phyloP scores from a whole-genome alignment of 164 flowering plant species.

The Nymphaea colorata region DNA sequence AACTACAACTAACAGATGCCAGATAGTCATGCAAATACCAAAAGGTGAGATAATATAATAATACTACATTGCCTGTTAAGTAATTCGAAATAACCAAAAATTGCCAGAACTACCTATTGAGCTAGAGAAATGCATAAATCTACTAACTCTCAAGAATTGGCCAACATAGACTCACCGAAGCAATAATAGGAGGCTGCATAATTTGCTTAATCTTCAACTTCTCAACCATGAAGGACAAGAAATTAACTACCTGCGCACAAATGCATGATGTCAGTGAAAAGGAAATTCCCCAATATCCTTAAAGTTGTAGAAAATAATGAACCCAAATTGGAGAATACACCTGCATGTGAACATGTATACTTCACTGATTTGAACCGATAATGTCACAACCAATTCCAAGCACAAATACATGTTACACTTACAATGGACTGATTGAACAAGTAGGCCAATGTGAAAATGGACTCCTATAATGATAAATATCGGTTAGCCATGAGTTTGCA shows the following conservation, averaged over 20 bases:
- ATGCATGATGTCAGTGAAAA: constrained; percentile 1
- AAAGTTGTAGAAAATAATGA: too few relatives aligned
- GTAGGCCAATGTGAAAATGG: too few relatives aligned
- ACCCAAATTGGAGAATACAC: too few relatives aligned
- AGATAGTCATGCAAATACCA: neutral
- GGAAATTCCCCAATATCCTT: neutral
- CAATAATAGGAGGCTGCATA: constrained; percentile 88
- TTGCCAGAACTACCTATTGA: too few relatives aligned
- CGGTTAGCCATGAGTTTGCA: too few relatives aligned
- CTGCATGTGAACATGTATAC: too few relatives aligned
- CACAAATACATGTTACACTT: too few relatives aligned
- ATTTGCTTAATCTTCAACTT: constrained; percentile 92
- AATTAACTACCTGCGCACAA: constrained; percentile 39
- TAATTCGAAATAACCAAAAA: too few relatives aligned
- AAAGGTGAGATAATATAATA: too few relatives aligned
- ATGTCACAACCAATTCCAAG: neutral
- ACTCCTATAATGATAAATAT: too few relatives aligned
- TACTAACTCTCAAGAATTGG: neutral
- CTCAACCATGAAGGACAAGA: constrained; percentile 38
- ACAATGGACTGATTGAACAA: too few relatives aligned
- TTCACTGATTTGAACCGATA: neutral
- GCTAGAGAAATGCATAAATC: neutral
- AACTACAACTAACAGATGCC: neutral
- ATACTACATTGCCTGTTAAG: too few relatives aligned
- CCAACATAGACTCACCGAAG: constrained; percentile 59